Evolutionary conservation across 179 eudicot genomes (phyloP), one percentile per base, ranked within the genome.

Genomic region (Nepenthes alata): DNA sequence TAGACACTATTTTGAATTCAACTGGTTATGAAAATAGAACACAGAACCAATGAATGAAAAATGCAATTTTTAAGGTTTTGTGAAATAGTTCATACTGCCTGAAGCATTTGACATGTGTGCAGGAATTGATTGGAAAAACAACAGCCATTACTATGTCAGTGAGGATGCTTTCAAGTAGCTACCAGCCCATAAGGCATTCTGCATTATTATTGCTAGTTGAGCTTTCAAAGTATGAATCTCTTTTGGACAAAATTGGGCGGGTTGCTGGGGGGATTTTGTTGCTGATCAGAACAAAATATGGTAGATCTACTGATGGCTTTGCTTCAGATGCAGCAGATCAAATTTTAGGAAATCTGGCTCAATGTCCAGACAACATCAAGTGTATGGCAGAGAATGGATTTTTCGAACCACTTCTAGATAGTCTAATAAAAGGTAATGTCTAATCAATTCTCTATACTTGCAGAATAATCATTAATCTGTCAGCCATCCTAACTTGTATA

Each of bases 361-460:
- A 50, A 54, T 75, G 70, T 74, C 78, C 83, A 2, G 60, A 58
- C 37, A 83, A 90, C 76, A 76, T 90, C 76, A 90, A 77, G 73
- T 60, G 71, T 55, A 88, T 90, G 96, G 97, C 90, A 55, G 96
- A 88, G 72, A 85, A 82, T 73, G 97, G 97, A 64, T 77, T 73
- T 65, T 51, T 83, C 65, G 86, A 90, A 47, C 96, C 97, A 2
- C 79, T 90, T 45, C 75, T 88, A 45, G 72, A 74, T 59, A 85
- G 82, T 67, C 75, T 90, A 13, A 37, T 69, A 47, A 69, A 73
- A 85, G 97, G 95, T 90, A 77, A 77, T 56, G 55, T 58, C 54
- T 15, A 53, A 11, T 36, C 41, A 16, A 25, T 34, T 25, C 6
- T 59, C 39, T 11, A 11, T 49, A 8, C 48, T 8, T 35, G 48